These are phyloP conservation scores for Tylopilus balloui DNA, from an alignment of 768 basidiomycete species.

Conservation along the genomic window DNA sequence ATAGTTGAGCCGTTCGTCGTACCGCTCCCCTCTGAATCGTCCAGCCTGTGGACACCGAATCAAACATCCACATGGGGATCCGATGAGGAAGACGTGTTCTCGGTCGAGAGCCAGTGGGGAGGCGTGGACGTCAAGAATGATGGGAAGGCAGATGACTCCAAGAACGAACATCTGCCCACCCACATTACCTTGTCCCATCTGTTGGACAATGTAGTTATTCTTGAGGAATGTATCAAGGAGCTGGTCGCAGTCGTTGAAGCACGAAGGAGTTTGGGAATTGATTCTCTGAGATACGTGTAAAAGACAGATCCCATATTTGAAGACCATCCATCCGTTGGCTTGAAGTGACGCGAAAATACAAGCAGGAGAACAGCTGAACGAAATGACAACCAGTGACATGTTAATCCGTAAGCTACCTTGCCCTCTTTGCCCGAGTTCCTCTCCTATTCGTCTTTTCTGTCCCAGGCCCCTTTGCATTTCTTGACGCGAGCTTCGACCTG, in stretches of 20 bases:
- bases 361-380: neutral
- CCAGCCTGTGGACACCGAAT: slow-evolving; percentile 61
- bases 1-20: slow-evolving; percentile 67
- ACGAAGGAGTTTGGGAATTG: slow-evolving; percentile 77
- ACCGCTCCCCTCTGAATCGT: slow-evolving; percentile 43
- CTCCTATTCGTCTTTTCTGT: slow-evolving; percentile 27
- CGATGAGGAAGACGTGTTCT: slow-evolving; percentile 73
- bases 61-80: slow-evolving; percentile 47
- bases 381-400: neutral
- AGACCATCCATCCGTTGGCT: neutral
- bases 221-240: slow-evolving; percentile 96
- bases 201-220: slow-evolving; percentile 89
- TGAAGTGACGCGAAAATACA: neutral
- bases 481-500: slow-evolving; percentile 55
- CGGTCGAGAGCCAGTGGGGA: slow-evolving; percentile 41
- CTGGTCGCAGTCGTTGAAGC: slow-evolving; percentile 82
- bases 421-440: slow-evolving; percentile 32
- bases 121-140: slow-evolving; percentile 25
- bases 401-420: slow-evolving; percentile 32
- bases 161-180: slow-evolving; percentile 32
- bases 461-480: slow-evolving; percentile 36
- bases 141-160: slow-evolving; percentile 17
- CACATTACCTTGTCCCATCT: slow-evolving; percentile 75
- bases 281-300: slow-evolving; percentile 72
- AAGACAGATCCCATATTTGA: neutral